Conservation (phyloP, 148 eudicot genomes). For the Arbutus unedo region DNA sequence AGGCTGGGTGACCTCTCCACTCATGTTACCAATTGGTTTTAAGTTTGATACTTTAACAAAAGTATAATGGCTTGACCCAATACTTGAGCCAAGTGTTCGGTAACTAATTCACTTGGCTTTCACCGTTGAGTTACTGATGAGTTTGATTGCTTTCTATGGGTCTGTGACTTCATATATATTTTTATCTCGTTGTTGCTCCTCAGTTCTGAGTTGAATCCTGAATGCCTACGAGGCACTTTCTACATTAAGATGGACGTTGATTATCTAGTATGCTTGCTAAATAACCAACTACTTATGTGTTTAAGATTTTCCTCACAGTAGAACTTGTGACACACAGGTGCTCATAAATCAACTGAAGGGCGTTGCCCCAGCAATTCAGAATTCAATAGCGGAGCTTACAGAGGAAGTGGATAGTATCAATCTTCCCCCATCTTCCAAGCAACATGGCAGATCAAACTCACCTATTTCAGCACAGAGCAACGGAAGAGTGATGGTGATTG, state of each 20-base stretch:
- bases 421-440: constrained; percentile 49
- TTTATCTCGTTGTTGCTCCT: neutral
- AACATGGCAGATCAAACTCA: constrained; percentile 45
- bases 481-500: constrained; percentile 57
- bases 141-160: neutral
- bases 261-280: neutral
- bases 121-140: neutral
- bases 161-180: neutral
- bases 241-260: neutral
- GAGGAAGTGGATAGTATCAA: constrained; percentile 67
- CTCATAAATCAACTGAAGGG: constrained; percentile 84
- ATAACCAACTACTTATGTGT: neutral
- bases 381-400: constrained; percentile 70
- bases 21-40: no score
- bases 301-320: neutral
- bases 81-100: neutral
- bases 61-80: neutral
- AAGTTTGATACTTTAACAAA: neutral
- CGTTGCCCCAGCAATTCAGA: constrained; percentile 83
- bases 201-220: neutral
- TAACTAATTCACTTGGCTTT: neutral
- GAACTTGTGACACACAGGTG: constrained; percentile 43
- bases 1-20: no score
- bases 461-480: constrained; percentile 69
- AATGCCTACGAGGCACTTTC: neutral